These are phyloP conservation scores for Suillus spraguei DNA, from an alignment of 768 basidiomycete genomes.

Conservation along the genomic window DNA sequence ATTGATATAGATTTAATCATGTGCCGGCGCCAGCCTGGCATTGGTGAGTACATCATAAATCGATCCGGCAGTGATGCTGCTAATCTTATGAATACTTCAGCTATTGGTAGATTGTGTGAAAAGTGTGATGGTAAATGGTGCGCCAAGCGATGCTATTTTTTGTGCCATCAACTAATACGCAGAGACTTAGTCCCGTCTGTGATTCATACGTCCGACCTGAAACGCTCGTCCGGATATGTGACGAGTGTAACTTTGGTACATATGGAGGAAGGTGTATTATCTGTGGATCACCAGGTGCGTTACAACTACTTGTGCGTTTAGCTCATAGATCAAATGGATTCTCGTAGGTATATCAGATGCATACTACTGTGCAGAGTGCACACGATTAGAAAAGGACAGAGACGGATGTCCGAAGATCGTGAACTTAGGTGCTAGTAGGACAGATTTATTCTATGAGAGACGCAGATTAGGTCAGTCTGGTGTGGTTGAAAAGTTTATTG, in stretches of 20 bases:
- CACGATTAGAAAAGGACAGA: constrained; percentile 94
- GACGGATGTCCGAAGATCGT: constrained; percentile 99
- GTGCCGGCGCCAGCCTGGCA: constrained; percentile 97
- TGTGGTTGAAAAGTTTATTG: background rate
- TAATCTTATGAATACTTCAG: constrained; percentile 42
- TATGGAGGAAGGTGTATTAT: constrained; percentile 98
- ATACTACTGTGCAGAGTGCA: constrained; percentile 98
- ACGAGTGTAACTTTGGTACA: constrained; percentile 99
- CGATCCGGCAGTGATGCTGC: constrained; percentile 7
- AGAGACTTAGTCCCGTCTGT: constrained; percentile 79
- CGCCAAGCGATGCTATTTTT: constrained; percentile 25
- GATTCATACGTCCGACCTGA: constrained; percentile 99
- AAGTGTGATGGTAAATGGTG: constrained; percentile 99
- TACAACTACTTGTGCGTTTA: background rate
- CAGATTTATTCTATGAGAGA: constrained; percentile 90
- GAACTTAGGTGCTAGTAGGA: constrained; percentile 92
- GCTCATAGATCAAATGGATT: constrained; percentile 4
- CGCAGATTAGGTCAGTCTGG: constrained; percentile 68
- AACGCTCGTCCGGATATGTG: constrained; percentile 96
- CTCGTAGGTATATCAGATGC: constrained; percentile 92
- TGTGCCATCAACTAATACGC: background rate
- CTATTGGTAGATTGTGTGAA: constrained; percentile 97
- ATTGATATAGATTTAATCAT: constrained; percentile 82
- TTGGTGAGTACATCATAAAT: constrained; percentile 57
- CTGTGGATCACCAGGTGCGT: constrained; percentile 89